These are phyloP conservation scores for Plasmopara halstedii DNA, from an alignment of 352 stramenopile species.

Conservation along the genomic window DNA sequence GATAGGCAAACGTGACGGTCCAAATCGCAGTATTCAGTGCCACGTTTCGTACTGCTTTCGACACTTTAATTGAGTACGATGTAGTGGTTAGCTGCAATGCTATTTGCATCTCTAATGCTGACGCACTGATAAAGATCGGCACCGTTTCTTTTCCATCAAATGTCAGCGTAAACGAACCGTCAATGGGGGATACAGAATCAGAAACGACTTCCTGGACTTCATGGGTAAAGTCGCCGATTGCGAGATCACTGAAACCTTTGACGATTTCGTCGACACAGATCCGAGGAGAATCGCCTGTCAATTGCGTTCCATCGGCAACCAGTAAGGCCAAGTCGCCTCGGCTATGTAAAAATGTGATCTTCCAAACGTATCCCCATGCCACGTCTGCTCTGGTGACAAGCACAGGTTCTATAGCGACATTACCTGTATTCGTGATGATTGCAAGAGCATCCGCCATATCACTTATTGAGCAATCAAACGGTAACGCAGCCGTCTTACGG, in stretches of 20 bases:
- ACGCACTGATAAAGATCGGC: slow-evolving; percentile 66
- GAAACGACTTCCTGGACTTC: slow-evolving; percentile 45
- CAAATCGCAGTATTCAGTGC: slow-evolving; percentile 72
- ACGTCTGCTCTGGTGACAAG: slow-evolving; percentile 50
- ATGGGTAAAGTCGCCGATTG: slow-evolving; percentile 89
- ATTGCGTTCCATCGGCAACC: slow-evolving; percentile 62
- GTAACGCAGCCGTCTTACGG: slow-evolving; percentile 46
- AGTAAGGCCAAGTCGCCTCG: slow-evolving; percentile 87
- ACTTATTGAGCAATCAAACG: slow-evolving; percentile 58
- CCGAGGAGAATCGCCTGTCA: slow-evolving; percentile 84
- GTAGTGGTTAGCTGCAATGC: slow-evolving; percentile 61
- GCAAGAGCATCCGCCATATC: slow-evolving; percentile 75
- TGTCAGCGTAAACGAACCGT: slow-evolving; percentile 82
- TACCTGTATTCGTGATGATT: slow-evolving; percentile 66
- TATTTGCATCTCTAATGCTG: slow-evolving; percentile 81
- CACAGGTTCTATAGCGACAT: slow-evolving; percentile 74
- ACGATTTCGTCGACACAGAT: slow-evolving; percentile 68
- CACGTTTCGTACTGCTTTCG: slow-evolving; percentile 30
- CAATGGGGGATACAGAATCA: slow-evolving; percentile 24
- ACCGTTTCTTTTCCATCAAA: slow-evolving; percentile 86
- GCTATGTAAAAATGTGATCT: slow-evolving; percentile 86
- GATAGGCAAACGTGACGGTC: slow-evolving; percentile 92
- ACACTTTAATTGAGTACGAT: slow-evolving; percentile 82
- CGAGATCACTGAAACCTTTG: slow-evolving; percentile 39
- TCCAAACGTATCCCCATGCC: slow-evolving; percentile 90